Evolutionary conservation across 2,329 filamentous ascomycete genomes (phyloP).

Genomic region (Pyricularia pennisetigena): DNA sequence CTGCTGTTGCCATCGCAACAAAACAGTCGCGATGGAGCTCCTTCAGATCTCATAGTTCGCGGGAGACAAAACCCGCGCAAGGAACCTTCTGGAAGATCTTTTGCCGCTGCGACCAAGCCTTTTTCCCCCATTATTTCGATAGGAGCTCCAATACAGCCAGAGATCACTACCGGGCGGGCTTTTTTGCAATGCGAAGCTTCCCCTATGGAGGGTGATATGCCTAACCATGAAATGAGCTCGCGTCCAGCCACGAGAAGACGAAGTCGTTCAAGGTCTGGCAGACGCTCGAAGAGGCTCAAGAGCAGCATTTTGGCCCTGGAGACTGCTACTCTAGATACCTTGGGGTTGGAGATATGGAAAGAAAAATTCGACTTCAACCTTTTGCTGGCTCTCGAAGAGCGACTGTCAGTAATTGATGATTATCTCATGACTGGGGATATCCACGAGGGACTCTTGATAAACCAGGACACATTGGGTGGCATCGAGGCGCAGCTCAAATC

Average conservation of each 20-base stretch:
- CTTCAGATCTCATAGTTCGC: background rate
- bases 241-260: too few species aligned
- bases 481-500: background rate
- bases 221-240: background rate
- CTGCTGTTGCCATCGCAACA: background rate
- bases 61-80: background rate
- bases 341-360: background rate
- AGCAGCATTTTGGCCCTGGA: background rate
- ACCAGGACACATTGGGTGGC: background rate
- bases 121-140: background rate
- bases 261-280: background rate
- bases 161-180: background rate
- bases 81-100: background rate
- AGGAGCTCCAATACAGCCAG: background rate
- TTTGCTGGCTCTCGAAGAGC: background rate
- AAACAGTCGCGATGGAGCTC: background rate
- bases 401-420: background rate
- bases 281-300: background rate
- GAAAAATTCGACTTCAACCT: background rate
- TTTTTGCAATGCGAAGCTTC: background rate
- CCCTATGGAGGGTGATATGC: background rate
- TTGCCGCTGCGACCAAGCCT: background rate
- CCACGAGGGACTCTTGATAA: background rate
- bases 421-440: conserved; percentile 1
- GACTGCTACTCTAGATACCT: background rate